Base-by-base conservation (phyloP, 2,329 filamentous ascomycete species). In the Trichothecium sympodiale region DNA sequence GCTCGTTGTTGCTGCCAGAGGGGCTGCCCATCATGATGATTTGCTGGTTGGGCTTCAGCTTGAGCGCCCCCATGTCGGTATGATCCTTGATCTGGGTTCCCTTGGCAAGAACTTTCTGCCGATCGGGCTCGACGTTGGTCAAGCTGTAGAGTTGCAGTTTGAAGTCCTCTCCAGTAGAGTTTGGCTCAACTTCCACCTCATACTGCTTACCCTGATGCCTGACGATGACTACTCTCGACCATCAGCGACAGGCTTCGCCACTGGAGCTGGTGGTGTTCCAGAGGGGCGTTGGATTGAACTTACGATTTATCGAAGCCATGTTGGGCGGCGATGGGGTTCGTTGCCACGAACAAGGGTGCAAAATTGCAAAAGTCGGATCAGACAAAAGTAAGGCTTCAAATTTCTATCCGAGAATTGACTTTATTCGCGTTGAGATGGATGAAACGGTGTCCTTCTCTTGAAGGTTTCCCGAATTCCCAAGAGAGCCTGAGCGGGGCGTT, bases 1-100 rank as follows among this genome's bases (percentile, higher is more conserved):
- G 67, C 15, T 61, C 69, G 25, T 60, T 64, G 29, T 70, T 71
- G 34, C 73, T 77, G 12, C 74, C 77, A 15, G 82, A 78, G 4
- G 89, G 83, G 3, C 85, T 91, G 27, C 93, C 93, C 74, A 98
- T 85, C 83, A 98, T 93, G 79, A 94, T 94, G 56, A 98, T 83
- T 16, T 68, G 73, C 58, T 94, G 85, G 38, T 83, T 83, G 25
- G 83, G 67, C 68, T 94, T 96, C 49, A 94, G 77, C 50, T 80
- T 80, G 41, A 96, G 72, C 50, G 80, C 83, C 45, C 78, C 77
- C 58, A 98, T 77, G 40, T 86, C 80, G 39, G 86, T 84, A 53
- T 96, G 87, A 74, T 98, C 83, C 62, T 95, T 98, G 49, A 98
- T 77, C 60, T 94, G 86, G 44, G 85, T 84, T 45, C 87, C 87